Conservation (phyloP, 306 rosid species). For the Corylus avellana region DNA sequence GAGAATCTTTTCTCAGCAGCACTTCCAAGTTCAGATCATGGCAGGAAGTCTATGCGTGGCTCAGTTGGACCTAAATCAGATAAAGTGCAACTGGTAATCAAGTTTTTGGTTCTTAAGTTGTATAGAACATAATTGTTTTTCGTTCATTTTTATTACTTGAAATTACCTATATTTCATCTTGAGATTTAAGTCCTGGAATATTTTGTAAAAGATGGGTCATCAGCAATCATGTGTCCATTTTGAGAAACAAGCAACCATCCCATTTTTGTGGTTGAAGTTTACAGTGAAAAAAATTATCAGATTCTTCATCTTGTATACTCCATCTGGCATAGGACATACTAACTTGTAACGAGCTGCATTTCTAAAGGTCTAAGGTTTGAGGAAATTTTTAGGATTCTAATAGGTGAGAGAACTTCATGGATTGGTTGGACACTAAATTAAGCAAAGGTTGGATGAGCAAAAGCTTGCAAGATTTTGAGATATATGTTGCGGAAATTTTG, state of each 20-base stretch:
- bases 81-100: slow-evolving; percentile 84
- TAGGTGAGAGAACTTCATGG: neutral
- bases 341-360: neutral
- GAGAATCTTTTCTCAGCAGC: slow-evolving; percentile 86
- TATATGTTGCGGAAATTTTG: neutral
- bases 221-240: neutral
- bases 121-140: neutral
- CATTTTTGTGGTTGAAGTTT: neutral
- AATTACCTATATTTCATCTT: slow-evolving; percentile 12
- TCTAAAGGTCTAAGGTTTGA: neutral
- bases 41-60: slow-evolving; percentile 49
- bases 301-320: neutral
- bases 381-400: neutral
- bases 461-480: neutral
- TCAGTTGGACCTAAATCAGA: slow-evolving; percentile 69
- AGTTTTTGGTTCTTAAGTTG: slow-evolving; percentile 16
- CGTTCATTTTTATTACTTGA: slow-evolving; percentile 20
- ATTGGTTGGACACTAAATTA: neutral
- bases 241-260: neutral
- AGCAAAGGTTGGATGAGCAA: neutral
- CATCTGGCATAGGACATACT: neutral
- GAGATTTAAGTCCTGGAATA: neutral
- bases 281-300: neutral
- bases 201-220: neutral
- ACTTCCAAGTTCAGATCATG: slow-evolving; percentile 49